These are phyloP conservation scores for Skeletonema menzelii DNA, from an alignment of 108 stramenopile species.

Conservation along the genomic window DNA sequence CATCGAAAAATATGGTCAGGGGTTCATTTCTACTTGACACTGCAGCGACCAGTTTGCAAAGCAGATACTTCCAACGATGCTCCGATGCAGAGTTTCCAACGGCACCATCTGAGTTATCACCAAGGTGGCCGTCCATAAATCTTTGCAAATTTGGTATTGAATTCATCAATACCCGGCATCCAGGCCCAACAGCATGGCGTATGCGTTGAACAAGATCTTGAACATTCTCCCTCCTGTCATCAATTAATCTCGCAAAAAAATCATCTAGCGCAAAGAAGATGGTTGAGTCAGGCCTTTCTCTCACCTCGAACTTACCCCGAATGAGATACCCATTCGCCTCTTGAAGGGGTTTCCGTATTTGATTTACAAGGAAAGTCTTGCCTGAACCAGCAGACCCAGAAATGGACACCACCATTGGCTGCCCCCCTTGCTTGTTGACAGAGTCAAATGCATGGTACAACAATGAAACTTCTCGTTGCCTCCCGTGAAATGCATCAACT, in stretches of 20 bases:
- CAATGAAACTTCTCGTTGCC: conserved; percentile 4
- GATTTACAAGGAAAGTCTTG: conserved; percentile 4
- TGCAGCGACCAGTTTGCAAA: conserved; percentile 14
- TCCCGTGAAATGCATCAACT: conserved; percentile 10
- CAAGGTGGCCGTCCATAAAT: background rate
- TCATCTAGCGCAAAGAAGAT: conserved; percentile 12
- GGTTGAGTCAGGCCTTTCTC: background rate
- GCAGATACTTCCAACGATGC: conserved; percentile 9
- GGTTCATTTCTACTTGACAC: background rate
- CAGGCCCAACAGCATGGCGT: conserved; percentile 1
- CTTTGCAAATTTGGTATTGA: conserved; percentile 6
- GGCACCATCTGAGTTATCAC: background rate
- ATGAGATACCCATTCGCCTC: conserved; percentile 5
- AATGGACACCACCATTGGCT: conserved; percentile 4
- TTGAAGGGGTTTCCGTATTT: conserved; percentile 1
- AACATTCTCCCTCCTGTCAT: background rate
- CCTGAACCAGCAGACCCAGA: conserved; percentile 8
- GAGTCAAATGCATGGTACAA: conserved; percentile 4
- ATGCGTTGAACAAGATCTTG: conserved; percentile 1
- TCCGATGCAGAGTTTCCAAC: background rate
- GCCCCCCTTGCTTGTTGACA: background rate
- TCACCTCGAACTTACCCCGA: conserved; percentile 9
- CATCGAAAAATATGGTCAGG: conserved; percentile 13
- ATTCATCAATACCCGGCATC: background rate
- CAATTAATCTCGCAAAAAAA: background rate